These are phyloP conservation scores for Rhodotorula toruloides DNA, from an alignment of 768 basidiomycete species.

Conservation along the genomic window DNA sequence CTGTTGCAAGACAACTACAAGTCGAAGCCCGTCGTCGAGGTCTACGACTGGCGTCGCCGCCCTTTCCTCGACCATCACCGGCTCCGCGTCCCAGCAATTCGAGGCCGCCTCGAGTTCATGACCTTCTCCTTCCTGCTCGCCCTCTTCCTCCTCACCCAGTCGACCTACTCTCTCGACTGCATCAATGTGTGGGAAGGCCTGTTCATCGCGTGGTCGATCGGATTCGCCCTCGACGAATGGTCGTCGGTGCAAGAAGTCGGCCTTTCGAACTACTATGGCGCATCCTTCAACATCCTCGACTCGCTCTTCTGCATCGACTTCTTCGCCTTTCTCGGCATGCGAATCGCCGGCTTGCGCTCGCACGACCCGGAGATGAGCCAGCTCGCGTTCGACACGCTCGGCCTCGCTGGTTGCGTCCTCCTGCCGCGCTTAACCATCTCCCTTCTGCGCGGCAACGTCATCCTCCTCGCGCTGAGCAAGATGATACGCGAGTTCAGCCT, in stretches of 20 bases:
- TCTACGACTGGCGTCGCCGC: slow-evolving; percentile 54
- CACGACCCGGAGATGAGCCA: slow-evolving; percentile 53
- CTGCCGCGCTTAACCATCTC: slow-evolving; percentile 59
- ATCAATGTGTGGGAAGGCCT: slow-evolving; percentile 32
- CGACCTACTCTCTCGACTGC: slow-evolving; percentile 11
- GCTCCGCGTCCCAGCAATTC: slow-evolving; percentile 39
- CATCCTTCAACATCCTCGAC: slow-evolving; percentile 33
- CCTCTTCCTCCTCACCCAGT: slow-evolving; percentile 30
- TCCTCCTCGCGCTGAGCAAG: slow-evolving; percentile 33
- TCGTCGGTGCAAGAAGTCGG: slow-evolving; percentile 34
- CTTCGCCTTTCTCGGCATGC: slow-evolving; percentile 61
- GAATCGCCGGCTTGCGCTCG: slow-evolving; percentile 59
- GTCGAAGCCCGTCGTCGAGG: slow-evolving; percentile 60
- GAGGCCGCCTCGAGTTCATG: slow-evolving; percentile 33
- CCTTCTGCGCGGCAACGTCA: slow-evolving; percentile 33
- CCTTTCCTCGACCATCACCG: slow-evolving; percentile 45
- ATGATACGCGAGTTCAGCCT: slow-evolving; percentile 27
- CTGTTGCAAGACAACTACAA: slow-evolving; percentile 89
- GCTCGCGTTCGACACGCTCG: slow-evolving; percentile 72
- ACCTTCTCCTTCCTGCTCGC: slow-evolving; percentile 36
- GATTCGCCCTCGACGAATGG: slow-evolving; percentile 41
- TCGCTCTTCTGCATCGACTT: slow-evolving; percentile 52
- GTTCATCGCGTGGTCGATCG: slow-evolving; percentile 37
- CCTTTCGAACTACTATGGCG: slow-evolving; percentile 13
- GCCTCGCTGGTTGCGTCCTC: slow-evolving; percentile 64